Evolutionary conservation across 495 filamentous ascomycete species (phyloP), one percentile per base, ranked within the genome.

Genomic region (Hyaloscypha hepaticicola): DNA sequence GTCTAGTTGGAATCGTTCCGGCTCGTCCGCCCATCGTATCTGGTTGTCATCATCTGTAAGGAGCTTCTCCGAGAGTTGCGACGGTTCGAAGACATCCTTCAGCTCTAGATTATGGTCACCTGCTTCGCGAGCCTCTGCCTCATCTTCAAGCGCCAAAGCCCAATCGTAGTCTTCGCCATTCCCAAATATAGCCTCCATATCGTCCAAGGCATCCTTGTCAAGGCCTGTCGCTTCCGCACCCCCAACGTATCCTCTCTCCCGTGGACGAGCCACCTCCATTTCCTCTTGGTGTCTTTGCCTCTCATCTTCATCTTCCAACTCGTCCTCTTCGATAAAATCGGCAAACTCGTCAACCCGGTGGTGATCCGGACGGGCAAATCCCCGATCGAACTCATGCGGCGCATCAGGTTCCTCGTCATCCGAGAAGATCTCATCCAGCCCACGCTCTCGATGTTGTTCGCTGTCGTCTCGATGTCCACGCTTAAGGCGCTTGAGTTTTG

Each of bases 51-150:
- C 92, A 60, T 98, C 95, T 5, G 95, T 99, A 34, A 99, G 85
- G 75, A 98, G 90, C 75, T 90, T 91, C 74, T 98, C 95, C 41
- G 85, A 85, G 48, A 99, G 85, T 75, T 98, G 91, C 1, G 92
- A 93, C 2, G 96, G 96, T 76, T 99, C 95, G 65, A 99, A 98
- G 62, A 99, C 93, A 73, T 98, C 94, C 76, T 97, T 96, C 50
- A 99, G 80, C 73, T 97, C 90, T n/a, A 98, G 81, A 29, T 79
- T 79, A 67, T 85, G 79, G 62, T 83, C 78, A 48, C 88, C 91
- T 60, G 85, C 85, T 68, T 88, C 87, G 48, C 83, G 81, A 38
- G 86, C 86, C 62, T 88, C 87, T 55, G 90, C 90, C 48, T 92
- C 91, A 22, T 93, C 89, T 71, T 97, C 92, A 63, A 92, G 80